These are phyloP conservation scores for Boletus bicolor DNA, from an alignment of 768 basidiomycete species.

Conservation along the genomic window DNA sequence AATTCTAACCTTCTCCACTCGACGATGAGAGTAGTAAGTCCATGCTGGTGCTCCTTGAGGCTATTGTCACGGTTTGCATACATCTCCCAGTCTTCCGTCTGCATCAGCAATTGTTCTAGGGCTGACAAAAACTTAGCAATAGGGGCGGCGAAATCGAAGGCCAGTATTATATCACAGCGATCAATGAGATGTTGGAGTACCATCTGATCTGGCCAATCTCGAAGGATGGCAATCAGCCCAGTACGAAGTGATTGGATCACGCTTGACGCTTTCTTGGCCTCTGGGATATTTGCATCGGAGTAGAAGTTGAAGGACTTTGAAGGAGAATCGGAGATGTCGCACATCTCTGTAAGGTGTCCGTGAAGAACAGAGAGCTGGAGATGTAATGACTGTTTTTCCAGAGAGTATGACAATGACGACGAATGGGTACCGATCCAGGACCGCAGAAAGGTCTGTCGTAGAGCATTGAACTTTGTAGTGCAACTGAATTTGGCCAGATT, in stretches of 20 bases:
- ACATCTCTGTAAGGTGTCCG: slow-evolving; percentile 35
- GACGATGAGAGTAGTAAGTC: slow-evolving; percentile 70
- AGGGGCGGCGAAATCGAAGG: slow-evolving; percentile 61
- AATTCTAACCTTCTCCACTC: slow-evolving; percentile 90
- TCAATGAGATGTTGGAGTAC: slow-evolving; percentile 81
- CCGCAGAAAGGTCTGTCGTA: slow-evolving; percentile 35
- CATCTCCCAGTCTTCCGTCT: slow-evolving; percentile 95
- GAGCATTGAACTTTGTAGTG: slow-evolving; percentile 27
- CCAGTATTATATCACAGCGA: slow-evolving; percentile 65
- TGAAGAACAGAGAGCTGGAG: slow-evolving; percentile 53
- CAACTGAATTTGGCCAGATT: neutral
- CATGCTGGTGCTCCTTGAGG: slow-evolving; percentile 62
- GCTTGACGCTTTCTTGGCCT: slow-evolving; percentile 58
- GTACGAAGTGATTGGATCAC: slow-evolving; percentile 49
- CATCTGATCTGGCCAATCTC: slow-evolving; percentile 97
- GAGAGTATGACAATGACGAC: slow-evolving; percentile 33
- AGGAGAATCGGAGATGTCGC: slow-evolving; percentile 16
- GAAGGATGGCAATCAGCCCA: slow-evolving; percentile 55
- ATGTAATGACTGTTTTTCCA: slow-evolving; percentile 52
- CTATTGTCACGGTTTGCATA: slow-evolving; percentile 92
- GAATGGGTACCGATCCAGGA: slow-evolving; percentile 32
- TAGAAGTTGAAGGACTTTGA: slow-evolving; percentile 69
- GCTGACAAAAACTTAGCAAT: slow-evolving; percentile 80
- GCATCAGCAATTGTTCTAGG: slow-evolving; percentile 79
- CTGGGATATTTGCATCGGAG: slow-evolving; percentile 65